phyloP scores from a whole-genome alignment of 2,329 filamentous ascomycete genomes.

The Aspergillus nomiae region DNA sequence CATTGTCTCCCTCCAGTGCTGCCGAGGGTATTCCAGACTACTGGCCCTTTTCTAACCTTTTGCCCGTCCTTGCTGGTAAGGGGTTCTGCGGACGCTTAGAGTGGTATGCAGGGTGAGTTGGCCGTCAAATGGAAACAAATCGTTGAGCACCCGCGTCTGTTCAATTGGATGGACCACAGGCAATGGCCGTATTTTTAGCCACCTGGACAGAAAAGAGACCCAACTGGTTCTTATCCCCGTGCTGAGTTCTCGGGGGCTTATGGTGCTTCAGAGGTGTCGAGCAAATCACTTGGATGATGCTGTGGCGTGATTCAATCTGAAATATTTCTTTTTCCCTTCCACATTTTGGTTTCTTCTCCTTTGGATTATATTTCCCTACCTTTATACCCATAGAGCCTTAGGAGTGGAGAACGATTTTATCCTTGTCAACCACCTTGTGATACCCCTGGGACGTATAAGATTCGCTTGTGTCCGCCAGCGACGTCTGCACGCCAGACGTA shows the following conservation, averaged over 20 bases:
- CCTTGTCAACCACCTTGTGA: background rate
- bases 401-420: background rate
- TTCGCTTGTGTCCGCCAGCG: background rate
- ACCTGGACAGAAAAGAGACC: background rate
- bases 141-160: background rate
- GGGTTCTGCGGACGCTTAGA: background rate
- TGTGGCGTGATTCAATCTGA: background rate
- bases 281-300: background rate
- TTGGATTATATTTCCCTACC: background rate
- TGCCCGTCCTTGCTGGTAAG: background rate
- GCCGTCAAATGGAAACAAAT: background rate
- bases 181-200: constrained; percentile 2
- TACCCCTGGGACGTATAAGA: background rate
- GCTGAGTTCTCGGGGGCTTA: background rate
- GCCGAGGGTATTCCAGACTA: background rate
- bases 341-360: background rate
- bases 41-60: background rate
- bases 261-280: background rate
- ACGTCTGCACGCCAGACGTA: constrained; percentile 2
- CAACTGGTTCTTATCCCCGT: background rate
- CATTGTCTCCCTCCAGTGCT: background rate
- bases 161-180: constrained; percentile 5
- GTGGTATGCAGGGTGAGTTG: constrained; percentile 6
- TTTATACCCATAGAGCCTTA: background rate
- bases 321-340: too few relatives aligned